phyloP scores from a whole-genome alignment of 129 eudicot species.

The Saussurea involucrata region DNA sequence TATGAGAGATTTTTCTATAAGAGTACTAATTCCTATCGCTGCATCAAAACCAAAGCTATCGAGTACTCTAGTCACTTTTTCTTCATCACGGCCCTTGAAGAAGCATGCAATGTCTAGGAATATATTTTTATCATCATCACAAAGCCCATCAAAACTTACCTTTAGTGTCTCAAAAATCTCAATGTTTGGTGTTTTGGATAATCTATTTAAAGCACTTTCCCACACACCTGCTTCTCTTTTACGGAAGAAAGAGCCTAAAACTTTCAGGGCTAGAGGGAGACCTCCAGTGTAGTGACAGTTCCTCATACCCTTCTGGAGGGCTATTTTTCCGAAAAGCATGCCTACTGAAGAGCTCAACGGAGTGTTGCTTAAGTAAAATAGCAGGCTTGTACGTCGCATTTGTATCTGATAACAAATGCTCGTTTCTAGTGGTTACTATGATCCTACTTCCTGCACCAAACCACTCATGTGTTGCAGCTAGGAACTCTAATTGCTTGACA shows the following conservation, averaged over 20 bases:
- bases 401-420: not conserved
- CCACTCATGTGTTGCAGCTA: slow-evolving; percentile 1
- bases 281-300: too few species aligned
- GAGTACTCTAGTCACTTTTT: not conserved
- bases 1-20: slow-evolving; percentile 7
- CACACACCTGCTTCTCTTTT: not conserved
- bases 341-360: too few species aligned
- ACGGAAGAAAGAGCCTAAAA: not conserved
- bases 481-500: not conserved
- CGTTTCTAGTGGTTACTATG: slow-evolving; percentile 1
- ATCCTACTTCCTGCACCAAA: slow-evolving; percentile 10
- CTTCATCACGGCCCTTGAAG: not conserved
- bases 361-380: too few species aligned
- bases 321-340: too few species aligned
- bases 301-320: too few species aligned
- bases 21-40: slow-evolving; percentile 1
- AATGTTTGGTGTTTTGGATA: not conserved
- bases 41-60: slow-evolving; percentile 9
- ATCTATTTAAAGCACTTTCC: slow-evolving; percentile 3
- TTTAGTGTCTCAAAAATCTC: not conserved
- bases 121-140: not conserved
- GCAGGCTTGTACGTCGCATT: not conserved
- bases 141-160: slow-evolving; percentile 18
- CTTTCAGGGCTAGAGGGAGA: not conserved
- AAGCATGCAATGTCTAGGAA: slow-evolving; percentile 28